These are phyloP conservation scores for Alternaria novae-zelandiae DNA, from an alignment of 2,329 filamentous ascomycete genomes.

Conservation along the genomic window DNA sequence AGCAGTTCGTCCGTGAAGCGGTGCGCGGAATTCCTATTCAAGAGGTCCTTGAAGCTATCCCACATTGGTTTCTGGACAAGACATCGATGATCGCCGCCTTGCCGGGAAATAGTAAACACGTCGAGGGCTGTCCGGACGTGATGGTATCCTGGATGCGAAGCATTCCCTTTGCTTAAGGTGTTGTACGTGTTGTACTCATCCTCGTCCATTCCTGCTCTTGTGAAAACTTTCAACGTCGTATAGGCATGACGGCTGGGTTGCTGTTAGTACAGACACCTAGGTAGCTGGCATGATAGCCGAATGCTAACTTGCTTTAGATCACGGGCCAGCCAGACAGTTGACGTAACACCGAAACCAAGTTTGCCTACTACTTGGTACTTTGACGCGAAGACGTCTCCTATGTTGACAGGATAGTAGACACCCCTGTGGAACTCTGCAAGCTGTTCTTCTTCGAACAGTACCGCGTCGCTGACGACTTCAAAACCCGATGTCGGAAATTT, in stretches of 20 bases:
- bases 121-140: conserved; percentile 43
- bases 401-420: conserved; percentile 15
- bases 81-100: conserved; percentile 42
- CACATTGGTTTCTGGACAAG: conserved; percentile 51
- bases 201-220: conserved; percentile 5
- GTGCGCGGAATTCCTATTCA: conserved; percentile 46
- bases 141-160: conserved; percentile 36
- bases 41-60: conserved; percentile 51
- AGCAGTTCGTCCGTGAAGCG: conserved; percentile 50
- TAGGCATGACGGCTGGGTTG: conserved; percentile 9
- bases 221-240: conserved; percentile 14
- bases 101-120: conserved; percentile 36
- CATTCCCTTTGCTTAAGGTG: conserved; percentile 8
- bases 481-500: conserved; percentile 17
- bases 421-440: conserved; percentile 7
- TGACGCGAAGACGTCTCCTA: conserved; percentile 17
- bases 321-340: conserved; percentile 22
- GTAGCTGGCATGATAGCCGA: background rate
- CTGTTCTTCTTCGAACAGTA: conserved; percentile 15
- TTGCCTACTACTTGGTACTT: conserved; percentile 25
- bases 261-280: conserved; percentile 1
- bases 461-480: conserved; percentile 13
- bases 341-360: conserved; percentile 16
- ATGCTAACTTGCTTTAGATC: conserved; percentile 14
- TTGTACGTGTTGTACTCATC: conserved; percentile 15